Evolutionary conservation across 2,329 filamentous ascomycete species (phyloP), one percentile per base, ranked within the genome.

Genomic region (Grosmannia penicillata): DNA sequence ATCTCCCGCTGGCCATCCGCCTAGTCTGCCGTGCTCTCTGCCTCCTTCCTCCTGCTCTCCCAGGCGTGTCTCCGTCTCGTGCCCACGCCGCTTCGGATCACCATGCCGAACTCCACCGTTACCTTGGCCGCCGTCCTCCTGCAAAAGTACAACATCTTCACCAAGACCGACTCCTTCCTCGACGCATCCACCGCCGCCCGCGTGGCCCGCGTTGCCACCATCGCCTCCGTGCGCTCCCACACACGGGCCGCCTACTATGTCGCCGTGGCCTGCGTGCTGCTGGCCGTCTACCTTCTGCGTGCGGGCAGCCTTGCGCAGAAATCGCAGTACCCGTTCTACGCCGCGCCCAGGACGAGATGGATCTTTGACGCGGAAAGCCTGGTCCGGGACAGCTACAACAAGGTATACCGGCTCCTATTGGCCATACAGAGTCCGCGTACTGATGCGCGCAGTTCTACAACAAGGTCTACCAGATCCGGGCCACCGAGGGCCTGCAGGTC

Each of bases 391-490:
- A 70, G 66, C 47, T 70, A 70, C 42, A 51, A 49, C 45, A 65
- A 66, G 57, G 64, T 67, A 2, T 18, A 31, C 41, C 9, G 6
- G 11, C 27, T 15, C 5, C 15, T 26, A 2, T 11, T 17, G 17
- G 13, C 3, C 14, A 8, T 6, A 11, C 3, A 24, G 4, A 15
- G 15, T 13, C 13, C 13, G 4, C 9, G 17, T 19, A 14, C 10
- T 23, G 6, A 18, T 23, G 14, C 17, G 19, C 15, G 23, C 38
- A 68, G 64, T 69, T 68, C 41, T 57, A 59, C 28, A 63, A 68
- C 45, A 54, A 48, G n/a, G 59, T 64, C 14, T 69, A 70, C 39
- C 63, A 68, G 43, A 65, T 69, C 50, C 64, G 59, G 47, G 63
- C 63, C 5, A 70, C 66, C 2, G 66, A 70, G 46, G 66, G 66